These are phyloP conservation scores for Chlamydomonas sp. DNA, from an alignment of 139 green algal genomes.

Conservation along the genomic window DNA sequence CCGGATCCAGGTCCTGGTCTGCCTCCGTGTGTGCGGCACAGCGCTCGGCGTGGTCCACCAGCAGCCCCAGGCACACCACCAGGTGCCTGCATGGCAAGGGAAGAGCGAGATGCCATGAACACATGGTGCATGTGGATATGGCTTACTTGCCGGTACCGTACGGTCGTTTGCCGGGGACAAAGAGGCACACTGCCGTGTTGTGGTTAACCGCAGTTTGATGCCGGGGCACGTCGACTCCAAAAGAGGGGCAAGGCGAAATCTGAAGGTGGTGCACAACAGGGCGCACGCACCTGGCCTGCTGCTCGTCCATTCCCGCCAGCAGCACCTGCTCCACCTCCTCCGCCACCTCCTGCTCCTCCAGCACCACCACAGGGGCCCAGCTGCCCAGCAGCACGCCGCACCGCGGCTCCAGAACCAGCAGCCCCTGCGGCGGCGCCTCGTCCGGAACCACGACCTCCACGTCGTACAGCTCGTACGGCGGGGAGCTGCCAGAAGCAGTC, in stretches of 20 bases:
- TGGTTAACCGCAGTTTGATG: not conserved
- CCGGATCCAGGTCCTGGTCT: not conserved
- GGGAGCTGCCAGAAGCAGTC: not conserved
- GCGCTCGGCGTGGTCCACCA: slow-evolving; percentile 34
- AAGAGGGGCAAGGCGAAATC: not conserved
- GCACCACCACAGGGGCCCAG: slow-evolving; percentile 25
- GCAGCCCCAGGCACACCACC: slow-evolving; percentile 3
- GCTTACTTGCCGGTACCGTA: too few species aligned
- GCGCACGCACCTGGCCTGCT: not conserved
- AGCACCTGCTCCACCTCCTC: not conserved
- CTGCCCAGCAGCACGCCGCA: slow-evolving; percentile 5
- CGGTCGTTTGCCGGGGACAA: not conserved
- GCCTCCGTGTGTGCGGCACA: not conserved
- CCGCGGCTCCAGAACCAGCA: slow-evolving; percentile 33
- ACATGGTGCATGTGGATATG: too few species aligned
- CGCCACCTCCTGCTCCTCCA: slow-evolving; percentile 12
- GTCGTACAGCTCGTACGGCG: slow-evolving; percentile 19
- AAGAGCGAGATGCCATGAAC: too few species aligned
- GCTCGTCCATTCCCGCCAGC: not conserved
- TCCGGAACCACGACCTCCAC: slow-evolving; percentile 21
- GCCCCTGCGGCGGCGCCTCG: not conserved
- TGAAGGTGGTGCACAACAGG: not conserved
- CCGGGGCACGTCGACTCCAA: not conserved
- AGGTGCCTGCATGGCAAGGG: not conserved
- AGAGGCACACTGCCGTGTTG: not conserved